These are phyloP conservation scores for Geotrichum candidum DNA, from an alignment of 1,139 yeast species.

Conservation along the genomic window DNA sequence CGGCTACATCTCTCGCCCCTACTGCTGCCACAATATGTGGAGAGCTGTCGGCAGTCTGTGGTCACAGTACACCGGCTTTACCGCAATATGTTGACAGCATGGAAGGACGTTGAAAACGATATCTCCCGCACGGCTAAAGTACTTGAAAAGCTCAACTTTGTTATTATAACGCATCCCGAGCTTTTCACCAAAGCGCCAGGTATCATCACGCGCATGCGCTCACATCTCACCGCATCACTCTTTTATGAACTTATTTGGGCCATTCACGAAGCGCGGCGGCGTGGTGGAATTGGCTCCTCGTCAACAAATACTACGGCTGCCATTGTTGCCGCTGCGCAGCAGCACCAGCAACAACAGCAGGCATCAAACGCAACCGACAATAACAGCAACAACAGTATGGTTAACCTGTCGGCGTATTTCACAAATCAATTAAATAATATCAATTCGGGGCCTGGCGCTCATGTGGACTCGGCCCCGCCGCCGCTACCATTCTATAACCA, in stretches of 20 bases:
- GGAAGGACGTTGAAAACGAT: constrained; percentile 87
- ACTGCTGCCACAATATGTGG: constrained; percentile 68
- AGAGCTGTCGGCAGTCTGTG: constrained; percentile 84
- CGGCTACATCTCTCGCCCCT: constrained; percentile 47
- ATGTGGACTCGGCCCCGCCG: constrained; percentile 38
- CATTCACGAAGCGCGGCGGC: constrained; percentile 84
- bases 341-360: background rate
- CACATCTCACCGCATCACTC: constrained; percentile 83
- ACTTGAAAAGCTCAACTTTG: constrained; percentile 73
- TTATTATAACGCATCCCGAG: constrained; percentile 79
- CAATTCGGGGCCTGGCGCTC: constrained; percentile 7
- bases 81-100: constrained; percentile 80
- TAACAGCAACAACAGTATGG: constrained; percentile 21
- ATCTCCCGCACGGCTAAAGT: constrained; percentile 87
- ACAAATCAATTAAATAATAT: background rate
- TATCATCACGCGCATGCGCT: constrained; percentile 79
- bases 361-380: constrained; percentile 21
- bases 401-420: background rate
- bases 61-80: constrained; percentile 85
- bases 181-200: constrained; percentile 61
- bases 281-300: constrained; percentile 35
- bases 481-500: constrained; percentile 85
- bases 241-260: constrained; percentile 92
- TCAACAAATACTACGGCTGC: constrained; percentile 1
- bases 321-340: background rate